Percentiles rank a stretch among this genome's conserved stretches.
Evolutionary conservation across 1,284 basidiomycete species (phyloP).

Genomic region (Leccinum angustisporum): DNA sequence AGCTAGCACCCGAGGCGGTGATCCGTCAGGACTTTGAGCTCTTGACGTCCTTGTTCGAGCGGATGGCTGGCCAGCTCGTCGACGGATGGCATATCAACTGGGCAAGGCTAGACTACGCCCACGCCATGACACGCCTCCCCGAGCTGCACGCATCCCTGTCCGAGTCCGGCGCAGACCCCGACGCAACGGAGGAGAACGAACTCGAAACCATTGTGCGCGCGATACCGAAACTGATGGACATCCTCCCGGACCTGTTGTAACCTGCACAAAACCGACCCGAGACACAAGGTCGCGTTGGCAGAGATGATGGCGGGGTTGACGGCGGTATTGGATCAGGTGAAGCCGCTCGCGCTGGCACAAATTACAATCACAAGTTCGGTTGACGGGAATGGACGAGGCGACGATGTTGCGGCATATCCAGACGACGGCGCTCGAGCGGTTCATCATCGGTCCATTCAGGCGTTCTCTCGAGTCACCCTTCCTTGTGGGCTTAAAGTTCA

Average conservation of each 20-base stretch:
- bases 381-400: slow-evolving; percentile 46
- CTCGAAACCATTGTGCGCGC: slow-evolving; percentile 59
- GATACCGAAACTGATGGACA: slow-evolving; percentile 66
- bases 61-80: slow-evolving; percentile 63
- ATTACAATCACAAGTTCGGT: slow-evolving; percentile 44
- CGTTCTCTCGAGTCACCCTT: no score
- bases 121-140: slow-evolving; percentile 62
- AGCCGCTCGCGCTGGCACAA: slow-evolving; percentile 55
- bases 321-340: slow-evolving; percentile 55
- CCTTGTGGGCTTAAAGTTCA: no score
- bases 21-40: slow-evolving; percentile 77
- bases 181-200: slow-evolving; percentile 49
- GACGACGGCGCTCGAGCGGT: slow-evolving; percentile 46
- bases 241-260: slow-evolving; percentile 71
- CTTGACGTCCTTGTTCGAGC: slow-evolving; percentile 71
- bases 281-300: slow-evolving; percentile 67
- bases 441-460: slow-evolving; percentile 42
- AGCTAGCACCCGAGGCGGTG: slow-evolving; percentile 90
- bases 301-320: slow-evolving; percentile 73
- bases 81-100: slow-evolving; percentile 74
- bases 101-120: slow-evolving; percentile 78
- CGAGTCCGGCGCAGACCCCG: slow-evolving; percentile 41
- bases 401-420: slow-evolving; percentile 55
- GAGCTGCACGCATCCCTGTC: slow-evolving; percentile 50
- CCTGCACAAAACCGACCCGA: slow-evolving; percentile 48